A percentile compares a stretch with the other conserved stretches of the same genome.
These are phyloP conservation scores for Wickerhamiella cacticola DNA, from an alignment of 805 yeast genomes.

Conservation along the genomic window DNA sequence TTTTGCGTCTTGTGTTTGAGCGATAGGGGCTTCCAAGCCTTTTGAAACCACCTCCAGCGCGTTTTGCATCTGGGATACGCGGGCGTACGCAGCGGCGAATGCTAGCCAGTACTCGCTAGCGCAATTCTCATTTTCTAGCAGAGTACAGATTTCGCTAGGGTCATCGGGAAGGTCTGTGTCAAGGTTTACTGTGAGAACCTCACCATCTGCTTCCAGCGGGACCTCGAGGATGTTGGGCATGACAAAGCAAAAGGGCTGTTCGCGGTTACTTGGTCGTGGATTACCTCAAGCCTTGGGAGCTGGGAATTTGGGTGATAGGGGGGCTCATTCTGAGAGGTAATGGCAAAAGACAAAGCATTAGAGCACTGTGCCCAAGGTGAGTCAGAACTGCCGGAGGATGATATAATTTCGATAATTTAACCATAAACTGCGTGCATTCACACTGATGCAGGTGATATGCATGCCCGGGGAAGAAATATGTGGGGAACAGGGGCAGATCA, in stretches of 20 bases:
- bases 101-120: conserved; percentile 70
- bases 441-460: no score
- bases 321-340: no score
- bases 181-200: conserved; percentile 74
- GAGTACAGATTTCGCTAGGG: conserved; percentile 65
- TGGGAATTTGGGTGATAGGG: no score
- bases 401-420: no score
- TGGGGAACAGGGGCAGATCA: no score
- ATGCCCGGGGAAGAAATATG: no score
- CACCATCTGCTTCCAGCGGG: conserved; percentile 65
- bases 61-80: conserved; percentile 44
- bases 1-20: conserved; percentile 32
- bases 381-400: no score
- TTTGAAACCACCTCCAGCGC: conserved; percentile 51
- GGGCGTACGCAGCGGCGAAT: conserved; percentile 71
- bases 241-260: conserved; percentile 6
- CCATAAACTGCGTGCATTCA: no score
- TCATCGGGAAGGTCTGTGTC: conserved; percentile 80
- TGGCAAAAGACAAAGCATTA: no score
- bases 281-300: no score
- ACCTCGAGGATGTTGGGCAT: conserved; percentile 38
- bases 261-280: no score
- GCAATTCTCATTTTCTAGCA: conserved; percentile 71
- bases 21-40: conserved; percentile 36
- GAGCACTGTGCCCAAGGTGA: no score